Percentiles rank a stretch among this genome's conserved stretches.
These are phyloP conservation scores for Mucor plumbeus DNA, from an alignment of 371 early-diverging fungal genomes.

Conservation along the genomic window DNA sequence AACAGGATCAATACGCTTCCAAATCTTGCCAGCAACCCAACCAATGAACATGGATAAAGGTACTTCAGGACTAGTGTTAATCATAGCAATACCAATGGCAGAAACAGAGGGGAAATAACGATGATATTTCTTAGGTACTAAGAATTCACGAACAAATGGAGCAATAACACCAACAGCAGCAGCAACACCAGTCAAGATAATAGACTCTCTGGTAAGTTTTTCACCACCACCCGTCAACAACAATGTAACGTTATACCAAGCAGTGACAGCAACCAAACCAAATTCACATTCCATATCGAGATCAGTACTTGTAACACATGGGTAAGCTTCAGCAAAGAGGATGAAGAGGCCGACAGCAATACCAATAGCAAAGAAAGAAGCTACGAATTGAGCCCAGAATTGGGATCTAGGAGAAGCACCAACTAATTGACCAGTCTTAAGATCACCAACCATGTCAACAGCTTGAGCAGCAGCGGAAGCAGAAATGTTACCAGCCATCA, in stretches of 20 bases:
- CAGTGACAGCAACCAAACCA: constrained; percentile 60
- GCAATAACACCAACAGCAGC: constrained; percentile 52
- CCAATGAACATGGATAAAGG: constrained; percentile 70
- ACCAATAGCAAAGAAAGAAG: constrained; percentile 63
- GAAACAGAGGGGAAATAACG: constrained; percentile 64
- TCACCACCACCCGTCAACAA: constrained; percentile 58
- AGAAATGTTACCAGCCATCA: constrained; percentile 67
- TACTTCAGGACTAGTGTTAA: constrained; percentile 63
- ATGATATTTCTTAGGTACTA: constrained; percentile 59
- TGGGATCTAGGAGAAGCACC: constrained; percentile 68
- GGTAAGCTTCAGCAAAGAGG: constrained; percentile 66
- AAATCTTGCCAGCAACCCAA: constrained; percentile 56
- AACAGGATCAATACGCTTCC: constrained; percentile 49
- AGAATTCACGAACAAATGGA: constrained; percentile 57
- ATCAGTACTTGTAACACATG: constrained; percentile 52
- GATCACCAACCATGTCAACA: constrained; percentile 72
- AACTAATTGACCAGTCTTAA: constrained; percentile 67
- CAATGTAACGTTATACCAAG: constrained; percentile 69
- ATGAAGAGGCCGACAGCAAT: constrained; percentile 64
- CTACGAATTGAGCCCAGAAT: constrained; percentile 67
- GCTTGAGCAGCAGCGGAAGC: constrained; percentile 66
- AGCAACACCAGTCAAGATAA: constrained; percentile 56
- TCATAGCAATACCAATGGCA: constrained; percentile 75
- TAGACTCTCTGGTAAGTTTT: constrained; percentile 47
- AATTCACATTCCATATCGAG: constrained; percentile 51